A percentile compares a stretch with the other conserved stretches of the same genome.
phyloP scores from a whole-genome alignment of 2,329 filamentous ascomycete species.

The Ustulina deusta region DNA sequence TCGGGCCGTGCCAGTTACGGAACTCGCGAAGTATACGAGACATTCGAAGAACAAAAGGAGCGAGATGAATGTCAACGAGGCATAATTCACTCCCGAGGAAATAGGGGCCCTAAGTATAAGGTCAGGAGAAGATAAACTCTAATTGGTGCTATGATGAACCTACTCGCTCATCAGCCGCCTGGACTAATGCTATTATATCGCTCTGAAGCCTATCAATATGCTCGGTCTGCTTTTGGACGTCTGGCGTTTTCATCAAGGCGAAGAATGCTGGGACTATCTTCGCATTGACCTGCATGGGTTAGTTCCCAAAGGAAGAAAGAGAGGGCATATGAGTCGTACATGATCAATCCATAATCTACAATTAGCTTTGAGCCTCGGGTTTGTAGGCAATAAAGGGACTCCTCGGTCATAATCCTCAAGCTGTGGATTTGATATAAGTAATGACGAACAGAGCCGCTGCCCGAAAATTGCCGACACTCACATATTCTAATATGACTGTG shows the following conservation, averaged over 20 bases:
- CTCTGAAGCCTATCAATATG: constrained; percentile 71
- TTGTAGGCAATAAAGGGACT: constrained; percentile 71
- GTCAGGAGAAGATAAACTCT: constrained; percentile 20
- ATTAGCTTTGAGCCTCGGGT: constrained; percentile 75
- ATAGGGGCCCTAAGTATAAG: constrained; percentile 69
- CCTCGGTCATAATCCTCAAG: constrained; percentile 78
- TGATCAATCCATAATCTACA: constrained; percentile 86
- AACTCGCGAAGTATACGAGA: constrained; percentile 74
- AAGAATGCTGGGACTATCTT: constrained; percentile 83
- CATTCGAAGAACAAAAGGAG: constrained; percentile 79
- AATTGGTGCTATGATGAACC: constrained; percentile 19
- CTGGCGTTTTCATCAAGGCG: constrained; percentile 74
- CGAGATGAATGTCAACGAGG: constrained; percentile 80
- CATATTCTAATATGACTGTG: constrained; percentile 86
- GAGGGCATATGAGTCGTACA: constrained; percentile 59
- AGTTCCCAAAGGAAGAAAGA: not conserved
- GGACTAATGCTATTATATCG: constrained; percentile 67
- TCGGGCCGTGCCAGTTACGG: constrained; percentile 73
- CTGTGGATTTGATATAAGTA: constrained; percentile 52
- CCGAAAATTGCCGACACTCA: constrained; percentile 54
- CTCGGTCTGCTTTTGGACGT: constrained; percentile 67
- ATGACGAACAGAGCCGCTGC: not conserved
- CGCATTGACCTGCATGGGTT: constrained; percentile 73
- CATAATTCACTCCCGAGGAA: constrained; percentile 67
- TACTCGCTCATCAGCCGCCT: constrained; percentile 62